Percentiles rank a stretch among this genome's conserved stretches.
These are phyloP conservation scores for Hypoxylon sp. DNA, from an alignment of 2,329 filamentous ascomycete genomes.

Conservation along the genomic window DNA sequence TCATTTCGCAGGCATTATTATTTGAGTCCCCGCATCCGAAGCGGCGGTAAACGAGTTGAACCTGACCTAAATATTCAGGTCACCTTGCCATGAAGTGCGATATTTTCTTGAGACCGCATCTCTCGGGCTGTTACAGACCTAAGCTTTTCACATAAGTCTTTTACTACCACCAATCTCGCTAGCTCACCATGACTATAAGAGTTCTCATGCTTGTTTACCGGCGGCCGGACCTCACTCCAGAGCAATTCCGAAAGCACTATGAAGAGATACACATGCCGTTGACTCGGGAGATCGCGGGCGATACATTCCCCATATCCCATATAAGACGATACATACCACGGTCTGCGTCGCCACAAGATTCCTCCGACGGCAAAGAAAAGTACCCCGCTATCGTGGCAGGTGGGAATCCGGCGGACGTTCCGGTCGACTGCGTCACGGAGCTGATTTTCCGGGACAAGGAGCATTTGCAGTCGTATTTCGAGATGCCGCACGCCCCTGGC, in stretches of 20 bases:
- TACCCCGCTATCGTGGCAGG: conserved; percentile 21
- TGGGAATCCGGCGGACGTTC: conserved; percentile 15
- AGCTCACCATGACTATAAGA: conserved; percentile 17
- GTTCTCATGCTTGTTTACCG: conserved; percentile 30
- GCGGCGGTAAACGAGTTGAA: background rate
- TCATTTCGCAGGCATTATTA: conserved; percentile 5
- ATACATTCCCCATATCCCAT: conserved; percentile 25
- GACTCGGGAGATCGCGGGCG: conserved; percentile 10
- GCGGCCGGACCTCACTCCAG: conserved; percentile 16
- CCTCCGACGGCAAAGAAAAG: background rate
- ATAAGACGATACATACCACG: conserved; percentile 30
- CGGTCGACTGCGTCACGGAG: conserved; percentile 29
- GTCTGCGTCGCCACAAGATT: conserved; percentile 3
- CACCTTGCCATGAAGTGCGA: background rate
- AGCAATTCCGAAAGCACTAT: conserved; percentile 25
- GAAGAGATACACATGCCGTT: conserved; percentile 30
- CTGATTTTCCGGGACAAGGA: conserved; percentile 27
- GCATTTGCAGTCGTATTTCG: conserved; percentile 23
- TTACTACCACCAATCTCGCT: too few species aligned
- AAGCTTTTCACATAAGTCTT: background rate
- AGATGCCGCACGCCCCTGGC: conserved; percentile 24
- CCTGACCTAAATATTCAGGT: background rate
- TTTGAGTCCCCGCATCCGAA: background rate
- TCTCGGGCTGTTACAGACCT: background rate
- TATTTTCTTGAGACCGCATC: background rate